Percentiles rank a stretch among this genome's conserved stretches.
Conservation (phyloP, 331 rosid genomes). For the Malus hybrid region DNA sequence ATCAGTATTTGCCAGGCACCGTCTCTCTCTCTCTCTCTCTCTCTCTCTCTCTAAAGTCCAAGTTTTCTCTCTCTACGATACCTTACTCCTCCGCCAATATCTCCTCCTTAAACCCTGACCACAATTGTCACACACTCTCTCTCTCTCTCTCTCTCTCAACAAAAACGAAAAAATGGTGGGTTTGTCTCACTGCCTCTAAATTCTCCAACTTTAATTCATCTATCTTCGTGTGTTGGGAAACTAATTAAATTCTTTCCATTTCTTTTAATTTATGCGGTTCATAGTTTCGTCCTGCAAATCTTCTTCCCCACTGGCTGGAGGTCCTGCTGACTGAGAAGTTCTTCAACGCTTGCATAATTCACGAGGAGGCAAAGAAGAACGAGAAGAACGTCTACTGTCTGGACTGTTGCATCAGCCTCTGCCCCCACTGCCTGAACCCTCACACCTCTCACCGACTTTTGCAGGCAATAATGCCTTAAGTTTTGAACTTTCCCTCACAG, state of each 20-base stretch:
- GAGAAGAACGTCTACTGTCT: slow-evolving; percentile 83
- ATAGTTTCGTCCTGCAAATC: slow-evolving; percentile 23
- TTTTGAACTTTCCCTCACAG: no score
- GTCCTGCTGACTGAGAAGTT: slow-evolving; percentile 66
- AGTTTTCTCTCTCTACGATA: slow-evolving; percentile 29
- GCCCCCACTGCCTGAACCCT: slow-evolving; percentile 80
- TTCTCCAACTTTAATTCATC: no score
- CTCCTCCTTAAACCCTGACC: slow-evolving; percentile 21
- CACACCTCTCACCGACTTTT: slow-evolving; percentile 74
- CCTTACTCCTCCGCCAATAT: slow-evolving; percentile 15
- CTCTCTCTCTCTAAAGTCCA: background rate
- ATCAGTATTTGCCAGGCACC: slow-evolving; percentile 50
- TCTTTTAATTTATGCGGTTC: background rate
- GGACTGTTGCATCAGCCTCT: slow-evolving; percentile 82
- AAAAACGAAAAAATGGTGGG: slow-evolving; percentile 35
- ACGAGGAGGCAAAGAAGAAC: slow-evolving; percentile 75
- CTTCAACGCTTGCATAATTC: slow-evolving; percentile 88
- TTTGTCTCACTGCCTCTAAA: background rate
- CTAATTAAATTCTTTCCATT: background rate
- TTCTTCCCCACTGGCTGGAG: slow-evolving; percentile 72
- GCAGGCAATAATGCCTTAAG: slow-evolving; percentile 35
- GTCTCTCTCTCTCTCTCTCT: slow-evolving; percentile 28
- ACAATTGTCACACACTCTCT: background rate
- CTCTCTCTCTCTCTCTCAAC: background rate
- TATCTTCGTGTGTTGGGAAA: no score